These are phyloP conservation scores for Pichia cactophila DNA, from an alignment of 1,139 yeast species.

Conservation along the genomic window DNA sequence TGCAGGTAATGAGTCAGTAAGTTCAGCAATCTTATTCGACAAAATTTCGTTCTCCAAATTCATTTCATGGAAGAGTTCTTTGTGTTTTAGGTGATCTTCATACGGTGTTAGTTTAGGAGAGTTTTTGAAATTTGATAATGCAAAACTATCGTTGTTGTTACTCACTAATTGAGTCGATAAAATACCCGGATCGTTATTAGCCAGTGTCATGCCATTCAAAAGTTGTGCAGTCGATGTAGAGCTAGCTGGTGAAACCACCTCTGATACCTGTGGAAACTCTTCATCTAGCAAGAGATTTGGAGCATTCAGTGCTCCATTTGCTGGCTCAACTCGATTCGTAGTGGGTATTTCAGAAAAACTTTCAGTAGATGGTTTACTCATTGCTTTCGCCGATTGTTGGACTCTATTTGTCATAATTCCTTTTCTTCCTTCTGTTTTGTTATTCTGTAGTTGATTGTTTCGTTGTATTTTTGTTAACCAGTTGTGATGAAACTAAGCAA, in stretches of 20 bases:
- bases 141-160: slow-evolving; percentile 8
- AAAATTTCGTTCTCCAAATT: slow-evolving; percentile 2
- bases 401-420: not conserved
- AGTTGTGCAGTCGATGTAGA: not conserved
- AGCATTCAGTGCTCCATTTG: not conserved
- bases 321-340: not conserved
- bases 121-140: slow-evolving; percentile 14
- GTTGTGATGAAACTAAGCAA: not conserved
- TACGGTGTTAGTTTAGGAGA: not conserved
- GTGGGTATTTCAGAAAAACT: not conserved
- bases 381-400: not conserved
- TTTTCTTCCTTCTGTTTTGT: no score
- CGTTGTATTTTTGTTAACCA: not conserved
- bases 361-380: not conserved
- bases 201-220: not conserved
- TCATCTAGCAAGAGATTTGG: not conserved
- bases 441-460: no score
- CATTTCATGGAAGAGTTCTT: slow-evolving; percentile 4
- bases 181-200: not conserved
- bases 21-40: not conserved
- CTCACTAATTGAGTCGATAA: not conserved
- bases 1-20: not conserved
- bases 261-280: not conserved
- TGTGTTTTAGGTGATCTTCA: not conserved
- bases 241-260: not conserved